Percentiles rank a stretch among this genome's conserved stretches.
Conservation (phyloP, 805 yeast genomes). For the Cyberlindnera euphorbiae region DNA sequence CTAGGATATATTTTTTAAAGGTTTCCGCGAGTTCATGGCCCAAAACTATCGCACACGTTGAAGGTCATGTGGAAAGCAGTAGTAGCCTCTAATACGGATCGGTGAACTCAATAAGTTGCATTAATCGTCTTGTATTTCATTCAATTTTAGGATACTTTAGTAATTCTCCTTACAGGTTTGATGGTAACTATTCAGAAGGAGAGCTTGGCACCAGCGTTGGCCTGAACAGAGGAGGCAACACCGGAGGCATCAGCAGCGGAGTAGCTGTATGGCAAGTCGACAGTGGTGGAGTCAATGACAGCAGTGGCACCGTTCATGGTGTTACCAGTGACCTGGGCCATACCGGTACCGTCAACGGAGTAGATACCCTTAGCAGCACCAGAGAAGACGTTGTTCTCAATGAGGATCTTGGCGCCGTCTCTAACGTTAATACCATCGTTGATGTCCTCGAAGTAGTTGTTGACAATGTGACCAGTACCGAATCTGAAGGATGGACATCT, state of each 20-base stretch:
- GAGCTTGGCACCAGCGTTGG: slow-evolving; percentile 24
- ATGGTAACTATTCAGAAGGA: no score
- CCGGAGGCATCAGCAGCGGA: background rate
- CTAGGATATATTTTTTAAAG: no score
- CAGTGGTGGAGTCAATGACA: slow-evolving; percentile 1
- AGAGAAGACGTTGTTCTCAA: slow-evolving; percentile 7
- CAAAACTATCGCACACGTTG: no score
- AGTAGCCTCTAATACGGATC: no score
- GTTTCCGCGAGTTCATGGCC: no score
- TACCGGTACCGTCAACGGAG: slow-evolving; percentile 8
- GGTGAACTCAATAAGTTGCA: no score
- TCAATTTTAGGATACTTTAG: no score
- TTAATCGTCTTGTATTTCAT: no score
- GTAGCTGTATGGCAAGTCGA: slow-evolving; percentile 2
- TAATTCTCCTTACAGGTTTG: no score
- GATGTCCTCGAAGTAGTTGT: slow-evolving; percentile 3
- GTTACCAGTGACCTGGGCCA: slow-evolving; percentile 4
- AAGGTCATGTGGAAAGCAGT: no score
- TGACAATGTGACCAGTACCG: slow-evolving; percentile 6
- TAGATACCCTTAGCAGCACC: slow-evolving; percentile 2
- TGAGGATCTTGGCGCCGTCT: slow-evolving; percentile 1
- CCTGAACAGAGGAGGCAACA: slow-evolving; percentile 16
- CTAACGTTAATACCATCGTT: slow-evolving; percentile 7
- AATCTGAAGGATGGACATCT: slow-evolving; percentile 9
- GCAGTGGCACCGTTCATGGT: slow-evolving; percentile 1